Conservation (phyloP, 306 rosid genomes). For the Amphicarpaea edgeworthii region DNA sequence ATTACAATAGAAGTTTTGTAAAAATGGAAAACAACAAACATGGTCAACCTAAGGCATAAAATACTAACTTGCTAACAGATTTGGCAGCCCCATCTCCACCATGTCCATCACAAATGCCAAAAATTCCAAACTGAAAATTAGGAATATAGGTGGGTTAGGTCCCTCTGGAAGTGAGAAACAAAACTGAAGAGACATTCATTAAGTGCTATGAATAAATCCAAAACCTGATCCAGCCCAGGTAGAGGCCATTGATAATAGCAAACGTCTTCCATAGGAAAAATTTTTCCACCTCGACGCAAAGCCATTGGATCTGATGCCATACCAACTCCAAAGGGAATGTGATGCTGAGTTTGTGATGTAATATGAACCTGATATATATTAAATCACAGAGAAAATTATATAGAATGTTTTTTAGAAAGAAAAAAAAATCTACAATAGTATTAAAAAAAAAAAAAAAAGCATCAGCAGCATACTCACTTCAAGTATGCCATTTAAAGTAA, state of each 20-base stretch:
- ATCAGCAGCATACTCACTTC: conserved; percentile 33
- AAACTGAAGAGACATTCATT: conserved; percentile 28
- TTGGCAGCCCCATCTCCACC: conserved; percentile 92
- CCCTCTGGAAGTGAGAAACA: conserved; percentile 43
- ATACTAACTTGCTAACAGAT: conserved; percentile 94
- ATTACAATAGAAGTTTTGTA: conserved; percentile 20
- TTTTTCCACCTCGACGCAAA: conserved; percentile 91
- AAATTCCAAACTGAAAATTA: conserved; percentile 88
- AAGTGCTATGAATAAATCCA: conserved; percentile 33
- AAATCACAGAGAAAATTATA: conserved; percentile 37
- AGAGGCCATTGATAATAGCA: conserved; percentile 96
- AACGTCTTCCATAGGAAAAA: conserved; percentile 96
- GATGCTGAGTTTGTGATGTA: conserved; percentile 63
- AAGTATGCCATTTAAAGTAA: conserved; percentile 25
- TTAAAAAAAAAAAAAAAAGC: not conserved
- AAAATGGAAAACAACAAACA: conserved; percentile 38
- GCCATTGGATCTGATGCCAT: conserved; percentile 98
- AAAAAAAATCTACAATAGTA: no score
- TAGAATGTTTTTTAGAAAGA: not conserved
- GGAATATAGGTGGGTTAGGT: conserved; percentile 50
- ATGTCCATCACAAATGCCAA: conserved; percentile 95
- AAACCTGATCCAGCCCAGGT: conserved; percentile 90
- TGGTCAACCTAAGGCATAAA: conserved; percentile 47
- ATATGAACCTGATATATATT: conserved; percentile 75
- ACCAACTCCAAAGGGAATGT: conserved; percentile 87